Evolutionary conservation across 805 yeast species (phyloP).

Genomic region (Ogataea naganishii): DNA sequence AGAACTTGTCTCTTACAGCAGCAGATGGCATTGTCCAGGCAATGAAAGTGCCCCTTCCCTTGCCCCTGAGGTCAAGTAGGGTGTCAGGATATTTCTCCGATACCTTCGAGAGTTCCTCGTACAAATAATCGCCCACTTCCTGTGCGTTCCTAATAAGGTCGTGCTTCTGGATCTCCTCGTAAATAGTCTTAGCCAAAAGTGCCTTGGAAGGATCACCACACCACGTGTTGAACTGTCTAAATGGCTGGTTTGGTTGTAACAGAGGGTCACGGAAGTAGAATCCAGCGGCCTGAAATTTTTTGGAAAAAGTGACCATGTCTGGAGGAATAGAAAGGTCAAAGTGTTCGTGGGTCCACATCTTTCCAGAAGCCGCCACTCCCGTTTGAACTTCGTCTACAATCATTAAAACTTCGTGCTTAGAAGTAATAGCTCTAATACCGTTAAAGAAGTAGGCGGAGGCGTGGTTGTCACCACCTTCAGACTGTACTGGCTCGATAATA

Average conservation of each 20-base stretch:
- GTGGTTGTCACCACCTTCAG: conserved; percentile 74
- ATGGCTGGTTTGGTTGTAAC: conserved; percentile 51
- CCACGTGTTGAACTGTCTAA: conserved; percentile 73
- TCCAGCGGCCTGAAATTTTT: conserved; percentile 69
- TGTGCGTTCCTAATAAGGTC: conserved; percentile 40
- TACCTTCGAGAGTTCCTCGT: conserved; percentile 29
- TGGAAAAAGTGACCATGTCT: conserved; percentile 63
- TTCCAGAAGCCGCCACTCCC: conserved; percentile 68
- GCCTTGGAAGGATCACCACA: conserved; percentile 71
- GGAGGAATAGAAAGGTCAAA: conserved; percentile 55
- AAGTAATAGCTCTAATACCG: conserved; percentile 50
- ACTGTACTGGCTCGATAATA: conserved; percentile 55
- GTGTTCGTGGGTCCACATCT: conserved; percentile 67
- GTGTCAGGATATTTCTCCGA: conserved; percentile 31
- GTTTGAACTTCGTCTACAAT: conserved; percentile 71
- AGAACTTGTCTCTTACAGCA: conserved; percentile 36
- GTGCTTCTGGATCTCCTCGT: conserved; percentile 42
- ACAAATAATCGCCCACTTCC: conserved; percentile 47
- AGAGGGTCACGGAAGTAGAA: conserved; percentile 54
- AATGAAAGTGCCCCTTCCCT: conserved; percentile 54
- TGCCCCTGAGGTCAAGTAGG: conserved; percentile 49
- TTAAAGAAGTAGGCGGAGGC: conserved; percentile 56
- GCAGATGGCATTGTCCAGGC: conserved; percentile 50
- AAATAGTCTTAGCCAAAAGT: conserved; percentile 52
- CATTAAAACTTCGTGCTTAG: conserved; percentile 47